Evolutionary conservation across 2,329 filamentous ascomycete species (phyloP).

Genomic region (Nothophaeocryptopus gaeumannii): DNA sequence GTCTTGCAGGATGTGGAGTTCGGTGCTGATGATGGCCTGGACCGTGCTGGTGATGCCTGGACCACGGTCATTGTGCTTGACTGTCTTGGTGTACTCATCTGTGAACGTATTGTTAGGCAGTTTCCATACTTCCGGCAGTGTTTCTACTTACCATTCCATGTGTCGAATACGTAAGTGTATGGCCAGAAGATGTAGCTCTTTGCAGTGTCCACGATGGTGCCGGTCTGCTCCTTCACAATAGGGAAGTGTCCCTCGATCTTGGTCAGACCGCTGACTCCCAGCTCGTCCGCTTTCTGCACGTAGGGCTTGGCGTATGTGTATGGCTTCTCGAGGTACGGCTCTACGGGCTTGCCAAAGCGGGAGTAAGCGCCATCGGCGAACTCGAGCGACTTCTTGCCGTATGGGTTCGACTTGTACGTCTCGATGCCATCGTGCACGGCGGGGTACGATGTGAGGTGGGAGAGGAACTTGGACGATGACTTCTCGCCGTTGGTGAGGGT

Average conservation of each 20-base stretch:
- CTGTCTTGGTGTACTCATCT: constrained; percentile 40
- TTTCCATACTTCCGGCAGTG: neutral
- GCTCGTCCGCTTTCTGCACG: constrained; percentile 72
- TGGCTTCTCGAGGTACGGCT: constrained; percentile 75
- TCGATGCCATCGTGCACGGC: constrained; percentile 74
- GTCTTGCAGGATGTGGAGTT: constrained; percentile 35
- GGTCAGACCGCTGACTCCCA: constrained; percentile 54
- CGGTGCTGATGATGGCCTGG: constrained; percentile 35
- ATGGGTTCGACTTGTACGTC: constrained; percentile 76
- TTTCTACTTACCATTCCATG: constrained; percentile 31
- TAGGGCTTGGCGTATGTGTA: constrained; percentile 83
- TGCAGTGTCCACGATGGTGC: constrained; percentile 56
- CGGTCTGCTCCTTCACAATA: constrained; percentile 54
- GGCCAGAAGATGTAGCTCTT: constrained; percentile 62
- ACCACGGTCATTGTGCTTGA: constrained; percentile 32
- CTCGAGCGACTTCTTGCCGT: constrained; percentile 78
- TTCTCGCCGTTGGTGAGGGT: constrained; percentile 50
- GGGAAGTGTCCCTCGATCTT: constrained; percentile 54
- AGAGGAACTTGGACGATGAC: constrained; percentile 47
- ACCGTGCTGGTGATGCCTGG: constrained; percentile 28
- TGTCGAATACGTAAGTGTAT: constrained; percentile 33
- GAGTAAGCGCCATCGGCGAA: constrained; percentile 72
- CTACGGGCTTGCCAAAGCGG: constrained; percentile 71
- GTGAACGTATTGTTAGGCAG: constrained; percentile 11
- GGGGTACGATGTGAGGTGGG: constrained; percentile 78